These are phyloP conservation scores for Daldinia sp. DNA, from an alignment of 2,329 filamentous ascomycete species.

Conservation along the genomic window DNA sequence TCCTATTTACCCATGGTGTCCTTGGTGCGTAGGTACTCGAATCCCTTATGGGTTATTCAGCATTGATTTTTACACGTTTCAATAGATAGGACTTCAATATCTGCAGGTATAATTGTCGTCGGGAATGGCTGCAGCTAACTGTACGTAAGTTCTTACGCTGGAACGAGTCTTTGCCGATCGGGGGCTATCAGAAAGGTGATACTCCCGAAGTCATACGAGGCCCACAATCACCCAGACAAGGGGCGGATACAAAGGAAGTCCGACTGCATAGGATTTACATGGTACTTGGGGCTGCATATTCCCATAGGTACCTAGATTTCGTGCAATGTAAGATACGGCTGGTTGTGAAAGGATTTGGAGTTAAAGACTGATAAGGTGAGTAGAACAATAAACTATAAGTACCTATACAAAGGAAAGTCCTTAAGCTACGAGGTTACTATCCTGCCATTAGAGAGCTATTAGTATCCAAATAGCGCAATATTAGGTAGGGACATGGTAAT, in stretches of 20 bases:
- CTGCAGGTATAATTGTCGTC: not conserved
- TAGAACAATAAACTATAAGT: no score
- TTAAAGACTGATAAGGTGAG: no score
- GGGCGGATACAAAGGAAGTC: not conserved
- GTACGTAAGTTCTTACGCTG: not conserved
- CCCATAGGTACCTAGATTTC: not conserved
- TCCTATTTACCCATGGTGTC: not conserved
- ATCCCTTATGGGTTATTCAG: not conserved
- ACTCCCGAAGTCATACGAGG: not conserved
- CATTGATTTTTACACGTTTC: not conserved
- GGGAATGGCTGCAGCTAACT: not conserved
- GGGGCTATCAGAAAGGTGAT: not conserved
- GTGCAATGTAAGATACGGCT: not conserved
- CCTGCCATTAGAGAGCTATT: no score
- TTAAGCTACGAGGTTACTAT: no score
- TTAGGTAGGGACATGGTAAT: no score
- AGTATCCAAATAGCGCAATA: no score
- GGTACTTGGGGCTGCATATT: not conserved
- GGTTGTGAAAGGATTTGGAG: no score
- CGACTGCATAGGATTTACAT: not conserved
- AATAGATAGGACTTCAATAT: not conserved
- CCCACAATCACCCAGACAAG: slow-evolving; percentile 1
- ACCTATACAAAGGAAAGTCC: no score
- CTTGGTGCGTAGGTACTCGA: not conserved
- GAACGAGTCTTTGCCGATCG: not conserved